Evolutionary conservation across 257 asterid species (phyloP).

Genomic region (Solanum appendiculatum): DNA sequence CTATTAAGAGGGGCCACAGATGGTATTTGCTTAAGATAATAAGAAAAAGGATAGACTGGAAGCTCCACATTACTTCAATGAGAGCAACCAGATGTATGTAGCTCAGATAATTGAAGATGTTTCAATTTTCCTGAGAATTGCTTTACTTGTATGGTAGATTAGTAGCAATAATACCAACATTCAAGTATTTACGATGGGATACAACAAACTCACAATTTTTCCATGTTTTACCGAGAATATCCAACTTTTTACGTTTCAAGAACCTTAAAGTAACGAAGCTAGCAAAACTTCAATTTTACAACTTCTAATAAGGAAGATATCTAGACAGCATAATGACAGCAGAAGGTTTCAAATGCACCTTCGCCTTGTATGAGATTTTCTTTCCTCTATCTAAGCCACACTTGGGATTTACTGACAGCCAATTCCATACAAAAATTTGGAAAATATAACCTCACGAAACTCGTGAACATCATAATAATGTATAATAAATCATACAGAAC

Average conservation of each 20-base stretch:
- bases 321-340: background rate
- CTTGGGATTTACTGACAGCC: background rate
- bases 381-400: background rate
- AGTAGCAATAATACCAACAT: background rate
- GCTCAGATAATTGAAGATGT: background rate
- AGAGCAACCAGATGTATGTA: background rate
- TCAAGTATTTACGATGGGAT: background rate
- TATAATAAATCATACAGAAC: background rate
- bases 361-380: background rate
- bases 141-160: background rate
- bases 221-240: background rate
- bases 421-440: background rate
- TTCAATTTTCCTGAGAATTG: background rate
- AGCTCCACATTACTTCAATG: background rate
- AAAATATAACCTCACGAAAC: background rate
- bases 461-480: background rate
- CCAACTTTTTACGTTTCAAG: background rate
- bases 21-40: background rate
- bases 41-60: background rate
- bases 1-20: background rate
- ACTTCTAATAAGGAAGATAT: background rate
- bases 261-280: background rate
- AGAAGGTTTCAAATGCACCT: background rate
- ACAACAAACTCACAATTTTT: background rate
- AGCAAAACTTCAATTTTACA: background rate